Base-by-base conservation (phyloP, 2,329 filamentous ascomycete species). In the Fonsecaea pedrosoi region DNA sequence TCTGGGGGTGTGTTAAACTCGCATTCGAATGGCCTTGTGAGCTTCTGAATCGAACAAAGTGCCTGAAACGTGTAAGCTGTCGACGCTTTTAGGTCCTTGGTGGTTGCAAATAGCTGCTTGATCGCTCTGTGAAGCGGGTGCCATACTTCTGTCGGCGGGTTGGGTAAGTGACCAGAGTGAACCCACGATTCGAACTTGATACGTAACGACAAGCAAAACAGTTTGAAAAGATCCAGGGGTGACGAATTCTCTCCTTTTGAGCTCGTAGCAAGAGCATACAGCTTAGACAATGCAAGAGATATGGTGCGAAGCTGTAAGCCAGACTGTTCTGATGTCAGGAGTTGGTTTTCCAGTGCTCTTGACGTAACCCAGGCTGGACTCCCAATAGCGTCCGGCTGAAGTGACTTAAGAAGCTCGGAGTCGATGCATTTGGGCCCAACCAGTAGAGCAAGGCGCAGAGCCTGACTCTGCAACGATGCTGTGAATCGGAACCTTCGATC, bases 131-230 rank as follows among this genome's bases (percentile, higher is more conserved):
- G 71, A 59, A 83, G 75, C 35, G 80, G 81, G 54, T 79, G 77
- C 71, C 79, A 79, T 53, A 83, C 72, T 58, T 84, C 82, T 62
- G 76, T 78, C 4, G 67, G 73, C 53, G 78, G 73, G 40, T 83
- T 77, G 21, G 77, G 78, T n/a, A 76, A 63, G 69, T 82, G 81
- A 2, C 76, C 75, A 4, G 78, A 76, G 8, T 81, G 54, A 45
- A 77, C 77, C 81, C 81, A 83, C 40, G 79, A 79, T 65, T 48
- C 78, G 75, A 65, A 80, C 74, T 69, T 82, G 79, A 56, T 82
- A 70, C 15, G 78, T 77, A 56, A 80, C 59, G n/a, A 82, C 63
- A 67, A 82, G 78, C n/a, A 82, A 37, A 66, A 65, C n/a, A 73
- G 60, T 18, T 63, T 42, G 55, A 65, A 66, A 15, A 45, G n/a